Evolutionary conservation across 2,329 filamentous ascomycete species (phyloP).

Genomic region (Stagonosporopsis rhizophila): DNA sequence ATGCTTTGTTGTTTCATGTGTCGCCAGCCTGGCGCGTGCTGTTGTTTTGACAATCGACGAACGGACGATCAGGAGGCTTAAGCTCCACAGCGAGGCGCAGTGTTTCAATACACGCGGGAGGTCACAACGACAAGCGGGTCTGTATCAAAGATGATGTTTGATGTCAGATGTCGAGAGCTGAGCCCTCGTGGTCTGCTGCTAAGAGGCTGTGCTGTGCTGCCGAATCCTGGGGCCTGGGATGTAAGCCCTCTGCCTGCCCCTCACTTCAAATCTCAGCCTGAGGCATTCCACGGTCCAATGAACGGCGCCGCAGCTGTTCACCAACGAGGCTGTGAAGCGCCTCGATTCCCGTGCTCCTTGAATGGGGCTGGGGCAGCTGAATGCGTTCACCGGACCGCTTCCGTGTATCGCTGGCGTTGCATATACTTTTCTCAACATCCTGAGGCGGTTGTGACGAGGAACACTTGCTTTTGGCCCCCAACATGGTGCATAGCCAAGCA

Average conservation of each 20-base stretch:
- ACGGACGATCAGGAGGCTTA: constrained; percentile 24
- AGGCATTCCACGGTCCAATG: constrained; percentile 24
- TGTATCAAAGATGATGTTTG: constrained; percentile 27
- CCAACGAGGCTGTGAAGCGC: constrained; percentile 33
- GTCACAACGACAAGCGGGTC: constrained; percentile 31
- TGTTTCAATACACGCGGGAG: constrained; percentile 20
- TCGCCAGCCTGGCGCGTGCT: constrained; percentile 36
- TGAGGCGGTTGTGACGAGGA: neutral
- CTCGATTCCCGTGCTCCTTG: constrained; percentile 13
- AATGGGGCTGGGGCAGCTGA: neutral
- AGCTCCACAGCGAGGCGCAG: constrained; percentile 37
- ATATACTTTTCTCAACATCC: neutral
- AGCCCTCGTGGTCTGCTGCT: neutral
- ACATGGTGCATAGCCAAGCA: neutral
- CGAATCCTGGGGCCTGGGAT: constrained; percentile 29
- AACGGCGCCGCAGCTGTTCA: constrained; percentile 14
- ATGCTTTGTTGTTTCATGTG: constrained; percentile 22
- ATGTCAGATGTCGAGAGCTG: constrained; percentile 22
- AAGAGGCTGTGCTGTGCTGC: constrained; percentile 36
- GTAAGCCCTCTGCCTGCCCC: constrained; percentile 29
- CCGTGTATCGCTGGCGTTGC: constrained; percentile 1
- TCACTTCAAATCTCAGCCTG: constrained; percentile 24
- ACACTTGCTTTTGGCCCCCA: constrained; percentile 12
- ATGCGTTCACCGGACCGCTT: constrained; percentile 4
- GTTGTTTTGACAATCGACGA: constrained; percentile 15